A percentile compares a stretch with the other conserved stretches of the same genome.
These are phyloP conservation scores for Haemoproteus tartakovskyi DNA, from an alignment of 169 alveolate genomes.

Conservation along the genomic window DNA sequence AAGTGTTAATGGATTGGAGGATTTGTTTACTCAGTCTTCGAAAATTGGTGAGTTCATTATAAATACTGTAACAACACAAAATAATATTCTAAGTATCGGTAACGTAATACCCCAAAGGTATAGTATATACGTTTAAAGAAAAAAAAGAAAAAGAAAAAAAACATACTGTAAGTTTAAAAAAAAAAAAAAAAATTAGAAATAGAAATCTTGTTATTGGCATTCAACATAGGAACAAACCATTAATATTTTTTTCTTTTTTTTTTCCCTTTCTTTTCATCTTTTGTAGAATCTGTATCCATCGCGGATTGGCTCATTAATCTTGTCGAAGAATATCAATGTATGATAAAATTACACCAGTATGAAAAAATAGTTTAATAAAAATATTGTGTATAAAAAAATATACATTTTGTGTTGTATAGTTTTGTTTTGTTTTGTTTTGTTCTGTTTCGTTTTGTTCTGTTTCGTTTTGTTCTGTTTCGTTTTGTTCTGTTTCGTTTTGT, in stretches of 20 bases:
- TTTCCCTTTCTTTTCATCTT: not conserved
- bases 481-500: not conserved
- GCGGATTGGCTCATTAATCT: slow-evolving; percentile 63
- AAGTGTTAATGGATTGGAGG: slow-evolving; percentile 60
- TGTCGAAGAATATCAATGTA: slow-evolving; percentile 67
- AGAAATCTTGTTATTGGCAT: too few species aligned
- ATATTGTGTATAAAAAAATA: not conserved
- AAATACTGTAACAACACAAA: slow-evolving; percentile 3
- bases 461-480: not conserved
- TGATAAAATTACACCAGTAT: slow-evolving; percentile 68
- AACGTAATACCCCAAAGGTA: too few species aligned
- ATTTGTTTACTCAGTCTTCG: slow-evolving; percentile 60
- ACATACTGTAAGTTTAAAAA: not conserved
- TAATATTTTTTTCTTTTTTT: slow-evolving; percentile 2
- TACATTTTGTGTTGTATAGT: not conserved
- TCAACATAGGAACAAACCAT: too few species aligned
- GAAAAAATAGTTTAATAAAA: slow-evolving; percentile 11
- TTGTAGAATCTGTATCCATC: slow-evolving; percentile 55
- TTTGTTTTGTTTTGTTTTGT: not conserved
- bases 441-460: not conserved
- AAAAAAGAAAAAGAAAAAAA: too few species aligned
- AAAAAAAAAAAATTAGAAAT: too few species aligned
- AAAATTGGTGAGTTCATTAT: slow-evolving; percentile 62
- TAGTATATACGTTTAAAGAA: too few species aligned
- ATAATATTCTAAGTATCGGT: too few species aligned